Evolutionary conservation across 257 asterid genomes (phyloP).

Genomic region (Solanum etuberosum): DNA sequence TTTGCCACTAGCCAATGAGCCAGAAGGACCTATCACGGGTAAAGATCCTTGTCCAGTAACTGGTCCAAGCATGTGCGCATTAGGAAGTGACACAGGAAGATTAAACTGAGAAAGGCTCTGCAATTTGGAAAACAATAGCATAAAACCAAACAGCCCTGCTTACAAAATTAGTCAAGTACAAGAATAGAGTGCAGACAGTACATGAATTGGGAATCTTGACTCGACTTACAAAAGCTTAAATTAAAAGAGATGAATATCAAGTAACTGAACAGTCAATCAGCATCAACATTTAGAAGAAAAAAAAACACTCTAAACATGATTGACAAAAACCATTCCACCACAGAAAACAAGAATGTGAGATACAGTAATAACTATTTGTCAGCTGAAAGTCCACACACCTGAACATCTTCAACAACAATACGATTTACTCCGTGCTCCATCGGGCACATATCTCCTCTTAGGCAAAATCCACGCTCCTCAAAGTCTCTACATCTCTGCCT

Average conservation of each 20-base stretch:
- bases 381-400: constrained; percentile 35
- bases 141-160: not conserved
- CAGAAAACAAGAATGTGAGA: not conserved
- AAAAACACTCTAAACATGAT: not conserved
- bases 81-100: constrained; percentile 33
- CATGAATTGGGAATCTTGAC: not conserved
- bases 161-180: not conserved
- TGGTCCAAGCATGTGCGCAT: constrained; percentile 20
- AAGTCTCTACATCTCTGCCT: constrained; percentile 88
- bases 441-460: constrained; percentile 98
- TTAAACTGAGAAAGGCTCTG: constrained; percentile 39
- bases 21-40: constrained; percentile 31
- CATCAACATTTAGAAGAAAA: not conserved
- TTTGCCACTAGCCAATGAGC: constrained; percentile 38
- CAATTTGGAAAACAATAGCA: constrained; percentile 5
- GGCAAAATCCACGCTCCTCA: constrained; percentile 98
- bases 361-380: not conserved
- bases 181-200: not conserved
- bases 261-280: not conserved
- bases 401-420: constrained; percentile 96
- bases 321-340: not conserved
- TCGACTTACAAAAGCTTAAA: not conserved
- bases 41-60: constrained; percentile 30
- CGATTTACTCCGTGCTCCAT: constrained; percentile 98
- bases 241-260: not conserved